A percentile compares a stretch with the other conserved stretches of the same genome.
Evolutionary conservation across 2,329 filamentous ascomycete species (phyloP).

Genomic region (Fusarium xylarioides): DNA sequence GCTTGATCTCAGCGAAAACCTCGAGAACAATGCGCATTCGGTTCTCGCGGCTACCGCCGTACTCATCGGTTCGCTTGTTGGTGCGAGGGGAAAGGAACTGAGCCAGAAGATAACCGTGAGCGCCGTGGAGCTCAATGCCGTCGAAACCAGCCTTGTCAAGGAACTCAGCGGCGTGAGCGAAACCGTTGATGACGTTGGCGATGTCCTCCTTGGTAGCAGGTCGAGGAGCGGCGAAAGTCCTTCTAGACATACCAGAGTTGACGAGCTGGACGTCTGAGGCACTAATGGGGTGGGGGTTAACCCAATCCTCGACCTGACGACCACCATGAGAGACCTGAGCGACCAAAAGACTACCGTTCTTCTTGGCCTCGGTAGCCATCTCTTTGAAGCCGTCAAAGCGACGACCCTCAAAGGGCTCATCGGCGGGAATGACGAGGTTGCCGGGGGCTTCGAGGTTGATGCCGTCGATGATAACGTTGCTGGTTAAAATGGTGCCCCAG

Average conservation of each 20-base stretch:
- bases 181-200: slow-evolving; percentile 17
- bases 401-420: slow-evolving; percentile 12
- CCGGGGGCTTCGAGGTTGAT: slow-evolving; percentile 23
- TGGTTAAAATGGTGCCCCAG: slow-evolving; percentile 23
- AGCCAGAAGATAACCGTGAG: slow-evolving; percentile 56
- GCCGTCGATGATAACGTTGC: slow-evolving; percentile 25
- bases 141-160: slow-evolving; percentile 40
- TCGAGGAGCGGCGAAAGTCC: slow-evolving; percentile 45
- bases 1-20: slow-evolving; percentile 54
- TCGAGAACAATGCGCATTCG: slow-evolving; percentile 55
- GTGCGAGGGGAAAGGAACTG: slow-evolving; percentile 57
- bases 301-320: slow-evolving; percentile 28
- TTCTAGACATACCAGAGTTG: slow-evolving; percentile 63
- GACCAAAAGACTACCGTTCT: slow-evolving; percentile 15
- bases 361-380: slow-evolving; percentile 12
- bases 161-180: slow-evolving; percentile 54
- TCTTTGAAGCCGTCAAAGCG: slow-evolving; percentile 29
- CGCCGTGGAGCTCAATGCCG: slow-evolving; percentile 26
- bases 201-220: slow-evolving; percentile 29
- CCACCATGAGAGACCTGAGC: slow-evolving; percentile 27
- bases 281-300: slow-evolving; percentile 47
- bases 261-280: slow-evolving; percentile 63
- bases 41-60: slow-evolving; percentile 57
- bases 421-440: slow-evolving; percentile 8
- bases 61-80: slow-evolving; percentile 61